phyloP scores from a whole-genome alignment of 2,329 filamentous ascomycete species.

The Rugonectria rugulosa region DNA sequence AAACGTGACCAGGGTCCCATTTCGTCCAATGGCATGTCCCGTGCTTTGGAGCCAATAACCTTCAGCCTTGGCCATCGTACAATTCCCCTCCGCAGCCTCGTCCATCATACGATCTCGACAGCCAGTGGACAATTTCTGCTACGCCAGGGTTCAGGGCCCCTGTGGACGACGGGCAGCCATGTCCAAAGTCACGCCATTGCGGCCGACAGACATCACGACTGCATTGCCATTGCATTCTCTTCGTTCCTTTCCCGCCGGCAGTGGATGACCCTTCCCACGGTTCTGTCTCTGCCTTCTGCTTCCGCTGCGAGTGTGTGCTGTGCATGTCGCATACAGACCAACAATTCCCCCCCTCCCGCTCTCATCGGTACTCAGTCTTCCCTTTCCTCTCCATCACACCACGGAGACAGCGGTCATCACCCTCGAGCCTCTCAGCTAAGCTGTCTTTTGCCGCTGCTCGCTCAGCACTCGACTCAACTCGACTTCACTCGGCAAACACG shows the following conservation, averaged over 20 bases:
- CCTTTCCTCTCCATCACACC: not conserved
- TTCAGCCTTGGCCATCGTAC: slow-evolving; percentile 39
- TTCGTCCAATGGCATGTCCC: not conserved
- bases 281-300: slow-evolving; percentile 17
- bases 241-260: slow-evolving; percentile 22
- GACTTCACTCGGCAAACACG: slow-evolving; percentile 10
- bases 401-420: not conserved
- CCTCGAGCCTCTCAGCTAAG: not conserved
- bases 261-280: slow-evolving; percentile 19
- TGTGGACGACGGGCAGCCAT: slow-evolving; percentile 32
- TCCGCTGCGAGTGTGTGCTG: not conserved
- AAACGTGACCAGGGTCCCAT: not conserved
- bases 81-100: slow-evolving; percentile 47
- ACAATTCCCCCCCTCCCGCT: not conserved
- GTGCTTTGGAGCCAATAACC: slow-evolving; percentile 32
- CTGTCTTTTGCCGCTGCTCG: too few species aligned
- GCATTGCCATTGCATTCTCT: slow-evolving; percentile 20
- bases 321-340: slow-evolving; percentile 3
- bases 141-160: slow-evolving; percentile 40
- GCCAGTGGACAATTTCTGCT: slow-evolving; percentile 38
- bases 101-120: slow-evolving; percentile 48
- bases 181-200: slow-evolving; percentile 42
- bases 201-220: slow-evolving; percentile 39
- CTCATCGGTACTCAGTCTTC: not conserved
- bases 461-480: slow-evolving; percentile 8